A percentile compares a stretch with the other conserved stretches of the same genome.
Evolutionary conservation across 73 alveolate species (phyloP).

Genomic region (Paramecium primaurelia): DNA sequence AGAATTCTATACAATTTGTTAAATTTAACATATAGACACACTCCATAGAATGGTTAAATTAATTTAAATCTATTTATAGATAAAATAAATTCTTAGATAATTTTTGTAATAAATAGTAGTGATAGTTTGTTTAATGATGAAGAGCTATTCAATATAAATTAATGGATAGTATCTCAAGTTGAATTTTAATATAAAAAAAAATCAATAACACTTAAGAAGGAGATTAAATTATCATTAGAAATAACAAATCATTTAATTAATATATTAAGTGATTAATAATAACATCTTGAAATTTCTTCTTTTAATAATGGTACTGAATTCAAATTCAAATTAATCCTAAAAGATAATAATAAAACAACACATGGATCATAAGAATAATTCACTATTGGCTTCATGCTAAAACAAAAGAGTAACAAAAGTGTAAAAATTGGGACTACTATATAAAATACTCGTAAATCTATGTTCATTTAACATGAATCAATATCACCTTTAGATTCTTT

Average conservation of each 20-base stretch:
- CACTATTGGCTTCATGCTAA: neutral
- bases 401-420: neutral
- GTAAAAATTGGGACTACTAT: neutral
- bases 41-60: neutral
- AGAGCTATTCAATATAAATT: neutral
- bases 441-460: neutral
- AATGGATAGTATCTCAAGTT: neutral
- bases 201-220: neutral
- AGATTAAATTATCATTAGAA: neutral
- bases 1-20: slow-evolving; percentile 1
- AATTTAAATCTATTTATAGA: neutral
- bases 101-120: neutral
- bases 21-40: neutral
- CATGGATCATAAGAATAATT: neutral
- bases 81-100: neutral
- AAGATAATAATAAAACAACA: neutral
- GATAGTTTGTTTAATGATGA: neutral
- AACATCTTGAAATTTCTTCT: neutral
- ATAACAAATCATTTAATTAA: neutral
- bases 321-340: neutral
- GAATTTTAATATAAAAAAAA: neutral
- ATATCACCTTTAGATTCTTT: neutral
- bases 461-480: neutral
- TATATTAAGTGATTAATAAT: neutral
- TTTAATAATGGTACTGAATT: neutral